A percentile compares a stretch with the other conserved stretches of the same genome.
These are phyloP conservation scores for Tetradesmus lagerheimii DNA, from an alignment of 139 green algal genomes.

Conservation along the genomic window DNA sequence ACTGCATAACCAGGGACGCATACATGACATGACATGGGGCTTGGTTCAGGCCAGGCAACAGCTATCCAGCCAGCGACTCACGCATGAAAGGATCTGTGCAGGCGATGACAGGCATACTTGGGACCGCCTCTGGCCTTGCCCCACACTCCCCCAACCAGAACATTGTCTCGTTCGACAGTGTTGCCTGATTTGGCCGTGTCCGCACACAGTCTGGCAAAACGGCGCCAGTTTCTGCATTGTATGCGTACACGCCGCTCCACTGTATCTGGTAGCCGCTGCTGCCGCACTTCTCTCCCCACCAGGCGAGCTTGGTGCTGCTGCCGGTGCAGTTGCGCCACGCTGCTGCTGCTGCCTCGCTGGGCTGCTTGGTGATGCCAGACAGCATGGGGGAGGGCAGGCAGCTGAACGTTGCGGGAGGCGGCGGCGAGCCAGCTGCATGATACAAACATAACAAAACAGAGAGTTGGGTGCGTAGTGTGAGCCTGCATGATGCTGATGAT, in stretches of 20 bases:
- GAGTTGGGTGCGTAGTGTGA: no score
- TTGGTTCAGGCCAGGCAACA: no score
- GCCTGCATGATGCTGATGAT: no score
- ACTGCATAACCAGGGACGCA: no score
- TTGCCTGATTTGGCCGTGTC: neutral
- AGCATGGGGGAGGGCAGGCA: conserved; percentile 4
- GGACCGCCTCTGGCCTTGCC: neutral
- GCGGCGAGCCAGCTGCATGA: neutral
- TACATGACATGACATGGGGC: no score
- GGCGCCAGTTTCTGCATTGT: neutral
- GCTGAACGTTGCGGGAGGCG: neutral
- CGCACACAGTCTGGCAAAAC: conserved; percentile 11
- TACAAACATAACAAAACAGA: no score
- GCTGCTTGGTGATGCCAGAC: neutral
- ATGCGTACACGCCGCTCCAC: conserved; percentile 39
- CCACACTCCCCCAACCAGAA: conserved; percentile 24
- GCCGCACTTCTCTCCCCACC: conserved; percentile 43
- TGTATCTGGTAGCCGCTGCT: neutral
- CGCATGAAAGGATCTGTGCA: conserved; percentile 23
- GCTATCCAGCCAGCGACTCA: neutral
- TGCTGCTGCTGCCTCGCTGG: neutral
- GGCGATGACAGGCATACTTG: neutral
- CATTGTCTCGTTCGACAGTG: neutral
- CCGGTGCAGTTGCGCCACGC: neutral
- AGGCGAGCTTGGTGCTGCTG: neutral